A percentile compares a stretch with the other conserved stretches of the same genome.
These are phyloP conservation scores for Ganoderma sinense DNA, from an alignment of 1,284 basidiomycete species.

Conservation along the genomic window DNA sequence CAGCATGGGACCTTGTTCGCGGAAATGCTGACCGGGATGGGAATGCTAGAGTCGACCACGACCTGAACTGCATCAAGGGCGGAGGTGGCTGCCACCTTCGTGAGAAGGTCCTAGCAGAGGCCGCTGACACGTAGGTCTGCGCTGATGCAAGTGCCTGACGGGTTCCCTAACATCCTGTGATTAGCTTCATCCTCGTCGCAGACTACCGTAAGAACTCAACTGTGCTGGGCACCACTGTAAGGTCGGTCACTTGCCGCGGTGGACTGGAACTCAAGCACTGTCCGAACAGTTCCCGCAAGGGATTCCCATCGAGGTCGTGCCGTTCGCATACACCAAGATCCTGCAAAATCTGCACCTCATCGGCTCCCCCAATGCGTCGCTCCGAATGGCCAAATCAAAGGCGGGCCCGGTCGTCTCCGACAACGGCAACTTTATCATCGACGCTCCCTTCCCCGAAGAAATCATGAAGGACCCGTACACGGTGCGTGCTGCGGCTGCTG, in stretches of 20 bases:
- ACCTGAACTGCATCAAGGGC: constrained; percentile 96
- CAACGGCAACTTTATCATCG: constrained; percentile 96
- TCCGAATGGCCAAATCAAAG: constrained; percentile 88
- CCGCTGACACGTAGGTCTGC: constrained; percentile 78
- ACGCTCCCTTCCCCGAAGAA: constrained; percentile 83
- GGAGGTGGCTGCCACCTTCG: constrained; percentile 97
- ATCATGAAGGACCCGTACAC: constrained; percentile 75
- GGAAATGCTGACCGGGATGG: constrained; percentile 5
- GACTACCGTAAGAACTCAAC: constrained; percentile 94
- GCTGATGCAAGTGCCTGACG: background rate
- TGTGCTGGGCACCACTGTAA: constrained; percentile 83
- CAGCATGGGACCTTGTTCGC: background rate
- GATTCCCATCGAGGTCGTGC: constrained; percentile 95
- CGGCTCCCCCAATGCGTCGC: constrained; percentile 67
- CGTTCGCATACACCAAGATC: constrained; percentile 94
- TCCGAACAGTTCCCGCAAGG: constrained; percentile 80
- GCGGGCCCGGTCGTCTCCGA: constrained; percentile 96
- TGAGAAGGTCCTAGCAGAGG: constrained; percentile 97
- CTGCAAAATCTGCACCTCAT: constrained; percentile 73
- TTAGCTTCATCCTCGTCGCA: constrained; percentile 92
- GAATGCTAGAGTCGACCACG: constrained; percentile 76
- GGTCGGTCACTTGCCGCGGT: constrained; percentile 39
- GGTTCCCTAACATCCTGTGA: background rate
- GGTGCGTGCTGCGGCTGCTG: constrained; percentile 51
- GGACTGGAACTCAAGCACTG: background rate